Conservation (phyloP, 805 yeast species). For the Candida alai region DNA sequence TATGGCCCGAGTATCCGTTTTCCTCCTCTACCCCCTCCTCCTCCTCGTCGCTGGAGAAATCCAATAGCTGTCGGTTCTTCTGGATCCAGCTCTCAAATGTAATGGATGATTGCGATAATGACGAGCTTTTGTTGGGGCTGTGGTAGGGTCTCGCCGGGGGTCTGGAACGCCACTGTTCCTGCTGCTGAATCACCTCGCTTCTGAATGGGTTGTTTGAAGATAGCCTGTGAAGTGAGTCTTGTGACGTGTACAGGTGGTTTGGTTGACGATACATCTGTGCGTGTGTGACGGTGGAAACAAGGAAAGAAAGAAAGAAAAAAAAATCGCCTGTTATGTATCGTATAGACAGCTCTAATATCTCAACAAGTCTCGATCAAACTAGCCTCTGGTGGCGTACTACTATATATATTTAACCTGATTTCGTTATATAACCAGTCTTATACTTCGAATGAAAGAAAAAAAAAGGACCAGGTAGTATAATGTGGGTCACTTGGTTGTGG, state of each 20-base stretch:
- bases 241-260: constrained; percentile 29
- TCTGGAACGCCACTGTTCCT: background rate
- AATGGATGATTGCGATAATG: constrained; percentile 17
- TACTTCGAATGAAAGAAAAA: too few relatives aligned
- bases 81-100: constrained; percentile 59
- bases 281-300: background rate
- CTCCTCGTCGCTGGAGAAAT: constrained; percentile 37
- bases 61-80: constrained; percentile 38
- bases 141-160: background rate
- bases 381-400: too few relatives aligned
- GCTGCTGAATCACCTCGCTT: constrained; percentile 18
- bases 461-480: too few relatives aligned
- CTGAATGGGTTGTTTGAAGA: constrained; percentile 77
- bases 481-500: too few relatives aligned
- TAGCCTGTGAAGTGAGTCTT: constrained; percentile 40
- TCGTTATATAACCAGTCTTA: too few relatives aligned
- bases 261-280: constrained; percentile 41
- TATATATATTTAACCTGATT: too few relatives aligned
- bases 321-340: too few relatives aligned
- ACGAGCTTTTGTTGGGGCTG: constrained; percentile 1
- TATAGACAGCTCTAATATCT: too few relatives aligned
- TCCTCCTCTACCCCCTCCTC: constrained; percentile 5
- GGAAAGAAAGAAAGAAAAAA: too few relatives aligned
- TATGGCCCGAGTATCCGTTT: constrained; percentile 4
- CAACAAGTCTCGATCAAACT: too few relatives aligned